Base-by-base conservation (phyloP, 306 rosid species). In the Ormosia emarginata region DNA sequence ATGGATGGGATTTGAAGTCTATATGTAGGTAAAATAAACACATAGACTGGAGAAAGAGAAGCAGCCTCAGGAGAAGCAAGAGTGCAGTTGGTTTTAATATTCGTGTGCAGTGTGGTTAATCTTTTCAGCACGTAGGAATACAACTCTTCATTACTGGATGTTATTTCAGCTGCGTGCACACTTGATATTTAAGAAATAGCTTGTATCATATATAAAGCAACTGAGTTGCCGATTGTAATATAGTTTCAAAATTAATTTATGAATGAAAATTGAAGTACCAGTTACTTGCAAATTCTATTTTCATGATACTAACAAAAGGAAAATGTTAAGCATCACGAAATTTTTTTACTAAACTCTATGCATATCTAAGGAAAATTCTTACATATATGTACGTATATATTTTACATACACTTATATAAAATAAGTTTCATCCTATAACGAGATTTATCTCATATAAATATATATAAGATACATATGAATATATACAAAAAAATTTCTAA, bases 81-180 rank as follows among this genome's bases (percentile, higher is more conserved):
- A 53, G 13, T 33, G 65, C 44, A 56, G 67, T 62, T 55, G 71
- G 13, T 50, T 80, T 2, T 7, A 24, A 17, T 71, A 18, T 49
- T 24, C 24, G 24, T 3, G 49, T 84, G 74, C 39, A 34, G 73
- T 75, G 83, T 63, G 77, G 70, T 71, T 71, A 79, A 79, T 79
- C 74, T 69, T 83, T 70, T n/a, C 49, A 74, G 77, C 36, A 65
- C 69, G 12, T 66, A 62, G 53, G 5, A 71, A 34, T 62, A 62
- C 47, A 72, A 46, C 7, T 4, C 44, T 30, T 52, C 3, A 32
- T 76, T 77, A 52, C 49, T 12, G 17, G 53, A 59, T 69, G 24
- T 73, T 57, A 49, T 73, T 59, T 73, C 69, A 82, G 34, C n/a
- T 67, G 46, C 68, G 80, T 52, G 80, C 49, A 61, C 6, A 57